phyloP scores from a whole-genome alignment of 2,329 filamentous ascomycete species.

The Colletotrichum echinochloae region DNA sequence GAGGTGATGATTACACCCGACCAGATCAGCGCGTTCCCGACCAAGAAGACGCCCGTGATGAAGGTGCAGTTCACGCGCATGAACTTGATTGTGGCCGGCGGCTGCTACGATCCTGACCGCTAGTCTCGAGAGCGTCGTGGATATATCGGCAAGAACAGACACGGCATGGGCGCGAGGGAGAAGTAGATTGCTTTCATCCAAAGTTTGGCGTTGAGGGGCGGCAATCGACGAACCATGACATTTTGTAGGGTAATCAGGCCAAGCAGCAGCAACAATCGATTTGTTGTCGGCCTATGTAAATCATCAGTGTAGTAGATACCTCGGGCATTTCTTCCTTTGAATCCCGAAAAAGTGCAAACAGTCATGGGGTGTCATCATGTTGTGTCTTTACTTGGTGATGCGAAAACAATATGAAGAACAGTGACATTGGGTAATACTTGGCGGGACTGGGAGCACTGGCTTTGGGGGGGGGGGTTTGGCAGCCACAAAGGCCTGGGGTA shows the following conservation, averaged over 20 bases:
- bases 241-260: slow-evolving; percentile 26
- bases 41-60: slow-evolving; percentile 95
- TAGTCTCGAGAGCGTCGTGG: slow-evolving; percentile 45
- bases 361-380: not conserved
- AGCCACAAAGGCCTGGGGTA: not conserved
- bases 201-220: slow-evolving; percentile 39
- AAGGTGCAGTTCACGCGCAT: slow-evolving; percentile 94
- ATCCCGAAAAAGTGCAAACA: not conserved
- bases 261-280: slow-evolving; percentile 8
- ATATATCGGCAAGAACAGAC: not conserved
- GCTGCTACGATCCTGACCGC: slow-evolving; percentile 71
- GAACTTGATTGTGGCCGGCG: slow-evolving; percentile 91
- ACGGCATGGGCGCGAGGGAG: not conserved
- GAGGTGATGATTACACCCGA: slow-evolving; percentile 92
- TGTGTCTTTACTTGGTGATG: too few species aligned
- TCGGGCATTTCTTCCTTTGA: not conserved
- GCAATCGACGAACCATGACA: slow-evolving; percentile 18
- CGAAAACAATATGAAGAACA: not conserved
- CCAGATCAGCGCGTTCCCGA: slow-evolving; percentile 93
- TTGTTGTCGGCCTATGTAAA: slow-evolving; percentile 26
- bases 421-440: slow-evolving; percentile 11
- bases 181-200: slow-evolving; percentile 32
- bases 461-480: not conserved
- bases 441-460: not conserved
- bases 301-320: slow-evolving; percentile 21